These are phyloP conservation scores for Cicer judaicum DNA, from an alignment of 306 rosid species.

Conservation along the genomic window DNA sequence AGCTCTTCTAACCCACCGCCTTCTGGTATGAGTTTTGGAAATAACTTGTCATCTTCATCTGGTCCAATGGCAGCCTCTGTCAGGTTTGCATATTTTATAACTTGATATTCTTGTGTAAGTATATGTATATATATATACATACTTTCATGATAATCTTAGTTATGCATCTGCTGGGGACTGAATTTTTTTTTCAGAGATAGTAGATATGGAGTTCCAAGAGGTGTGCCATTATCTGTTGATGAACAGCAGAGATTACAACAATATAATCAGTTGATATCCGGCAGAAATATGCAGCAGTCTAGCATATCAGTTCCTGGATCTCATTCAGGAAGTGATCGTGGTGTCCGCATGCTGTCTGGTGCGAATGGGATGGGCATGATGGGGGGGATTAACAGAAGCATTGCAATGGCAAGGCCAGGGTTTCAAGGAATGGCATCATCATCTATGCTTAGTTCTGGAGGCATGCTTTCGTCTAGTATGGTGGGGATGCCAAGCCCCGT, in stretches of 20 bases:
- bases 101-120: slow-evolving; percentile 24
- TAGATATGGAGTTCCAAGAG: slow-evolving; percentile 74
- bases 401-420: slow-evolving; percentile 82
- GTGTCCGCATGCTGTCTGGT: slow-evolving; percentile 80
- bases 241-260: slow-evolving; percentile 94
- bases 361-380: slow-evolving; percentile 87
- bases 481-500: slow-evolving; percentile 81
- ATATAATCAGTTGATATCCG: slow-evolving; percentile 73
- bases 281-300: slow-evolving; percentile 77
- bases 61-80: slow-evolving; percentile 57
- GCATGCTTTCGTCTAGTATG: slow-evolving; percentile 81
- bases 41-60: slow-evolving; percentile 68
- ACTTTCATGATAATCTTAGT: background rate
- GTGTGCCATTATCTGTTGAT: slow-evolving; percentile 74
- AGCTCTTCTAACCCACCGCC: slow-evolving; percentile 77
- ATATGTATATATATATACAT: background rate
- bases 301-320: slow-evolving; percentile 70
- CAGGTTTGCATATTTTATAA: slow-evolving; percentile 63
- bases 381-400: slow-evolving; percentile 80
- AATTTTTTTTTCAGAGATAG: slow-evolving; percentile 62
- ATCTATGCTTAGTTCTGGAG: slow-evolving; percentile 74
- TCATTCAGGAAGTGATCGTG: slow-evolving; percentile 85
- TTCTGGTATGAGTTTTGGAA: slow-evolving; percentile 70
- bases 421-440: slow-evolving; percentile 81
- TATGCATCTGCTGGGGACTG: slow-evolving; percentile 2